Conservation (phyloP, 352 stramenopile genomes). For the Peronospora tabacina region DNA sequence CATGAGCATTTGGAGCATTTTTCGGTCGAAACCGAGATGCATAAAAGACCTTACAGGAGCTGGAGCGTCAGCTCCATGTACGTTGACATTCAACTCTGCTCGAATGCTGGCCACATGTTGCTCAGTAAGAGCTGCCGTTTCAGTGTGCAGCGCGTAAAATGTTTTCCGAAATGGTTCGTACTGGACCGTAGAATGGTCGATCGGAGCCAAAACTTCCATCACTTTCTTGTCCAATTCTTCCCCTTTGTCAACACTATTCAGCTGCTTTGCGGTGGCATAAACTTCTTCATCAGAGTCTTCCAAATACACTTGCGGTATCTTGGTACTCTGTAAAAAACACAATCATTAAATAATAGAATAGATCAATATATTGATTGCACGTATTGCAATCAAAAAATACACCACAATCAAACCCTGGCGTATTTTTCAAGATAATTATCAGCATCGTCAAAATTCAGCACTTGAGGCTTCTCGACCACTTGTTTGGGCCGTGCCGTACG, state of each 20-base stretch:
- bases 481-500: slow-evolving; percentile 12
- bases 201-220: slow-evolving; percentile 66
- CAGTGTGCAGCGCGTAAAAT: slow-evolving; percentile 60
- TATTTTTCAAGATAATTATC: slow-evolving; percentile 30
- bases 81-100: slow-evolving; percentile 40
- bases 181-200: slow-evolving; percentile 56
- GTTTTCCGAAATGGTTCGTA: slow-evolving; percentile 81
- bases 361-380: no score
- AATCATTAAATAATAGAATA: no score
- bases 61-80: slow-evolving; percentile 42
- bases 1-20: slow-evolving; percentile 61
- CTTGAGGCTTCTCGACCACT: slow-evolving; percentile 33
- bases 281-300: slow-evolving; percentile 74
- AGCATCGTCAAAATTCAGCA: slow-evolving; percentile 27
- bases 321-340: slow-evolving; percentile 22
- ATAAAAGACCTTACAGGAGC: slow-evolving; percentile 72
- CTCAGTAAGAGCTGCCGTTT: slow-evolving; percentile 28
- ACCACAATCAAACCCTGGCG: slow-evolving; percentile 20
- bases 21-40: slow-evolving; percentile 57
- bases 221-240: slow-evolving; percentile 40
- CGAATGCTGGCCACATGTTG: slow-evolving; percentile 37
- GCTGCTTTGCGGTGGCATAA: slow-evolving; percentile 48
- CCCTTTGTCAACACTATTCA: slow-evolving; percentile 25
- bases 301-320: slow-evolving; percentile 24
- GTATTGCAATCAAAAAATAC: not conserved